These are phyloP conservation scores for Cladophialophora immunda DNA, from an alignment of 2,329 filamentous ascomycete genomes.

Conservation along the genomic window DNA sequence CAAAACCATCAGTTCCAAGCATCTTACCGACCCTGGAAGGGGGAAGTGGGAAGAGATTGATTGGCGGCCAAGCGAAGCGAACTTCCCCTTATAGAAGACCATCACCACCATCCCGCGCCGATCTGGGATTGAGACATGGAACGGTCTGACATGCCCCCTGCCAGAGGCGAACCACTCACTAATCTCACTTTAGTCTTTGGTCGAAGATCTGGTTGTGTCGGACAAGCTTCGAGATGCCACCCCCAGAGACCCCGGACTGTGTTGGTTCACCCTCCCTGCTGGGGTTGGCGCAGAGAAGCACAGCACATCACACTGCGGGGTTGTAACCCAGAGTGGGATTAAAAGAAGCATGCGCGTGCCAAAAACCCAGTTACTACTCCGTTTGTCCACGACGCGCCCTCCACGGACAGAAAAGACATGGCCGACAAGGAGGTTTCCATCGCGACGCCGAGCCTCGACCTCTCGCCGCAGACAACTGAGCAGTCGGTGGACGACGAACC, in stretches of 20 bases:
- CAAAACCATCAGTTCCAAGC: neutral
- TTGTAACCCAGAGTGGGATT: neutral
- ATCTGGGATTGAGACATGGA: neutral
- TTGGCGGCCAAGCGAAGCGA: constrained; percentile 13
- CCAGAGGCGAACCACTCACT: neutral
- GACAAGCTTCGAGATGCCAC: neutral
- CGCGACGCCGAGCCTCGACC: constrained; percentile 9
- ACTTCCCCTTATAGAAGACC: neutral
- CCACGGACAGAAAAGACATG: constrained; percentile 1
- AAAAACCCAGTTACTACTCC: neutral
- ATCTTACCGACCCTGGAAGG: too few species aligned
- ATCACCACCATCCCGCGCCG: neutral
- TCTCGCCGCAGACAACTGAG: constrained; percentile 13
- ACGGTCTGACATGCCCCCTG: neutral
- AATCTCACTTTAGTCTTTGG: neutral
- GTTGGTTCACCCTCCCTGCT: neutral
- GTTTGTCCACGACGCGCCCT: neutral
- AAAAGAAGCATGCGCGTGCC: neutral
- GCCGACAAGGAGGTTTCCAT: constrained; percentile 3
- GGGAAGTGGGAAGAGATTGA: constrained; percentile 1
- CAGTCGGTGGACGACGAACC: constrained; percentile 21
- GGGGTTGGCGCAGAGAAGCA: neutral
- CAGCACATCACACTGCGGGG: neutral
- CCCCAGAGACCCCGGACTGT: neutral
- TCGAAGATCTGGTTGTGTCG: neutral